Evolutionary conservation across 805 yeast genomes (phyloP).

Genomic region (Spathaspora arborariae): DNA sequence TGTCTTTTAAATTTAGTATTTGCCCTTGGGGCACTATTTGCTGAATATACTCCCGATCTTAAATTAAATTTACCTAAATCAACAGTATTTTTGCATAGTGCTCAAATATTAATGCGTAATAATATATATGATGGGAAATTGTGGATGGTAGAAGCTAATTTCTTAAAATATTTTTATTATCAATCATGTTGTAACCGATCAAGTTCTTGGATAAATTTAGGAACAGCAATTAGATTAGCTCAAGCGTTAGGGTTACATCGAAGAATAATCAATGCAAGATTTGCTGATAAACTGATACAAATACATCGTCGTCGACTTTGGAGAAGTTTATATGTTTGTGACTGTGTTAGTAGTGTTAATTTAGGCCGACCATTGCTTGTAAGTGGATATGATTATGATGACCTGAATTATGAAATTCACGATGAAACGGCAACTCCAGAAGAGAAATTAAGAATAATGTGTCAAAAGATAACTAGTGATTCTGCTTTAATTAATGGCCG

Average conservation of each 20-base stretch:
- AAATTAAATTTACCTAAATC: conserved; percentile 5
- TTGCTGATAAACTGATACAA: conserved; percentile 19
- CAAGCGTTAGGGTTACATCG: conserved; percentile 39
- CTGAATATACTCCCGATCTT: conserved; percentile 14
- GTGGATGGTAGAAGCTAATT: conserved; percentile 39
- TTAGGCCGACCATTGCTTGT: conserved; percentile 36
- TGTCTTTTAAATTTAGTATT: conserved; percentile 34
- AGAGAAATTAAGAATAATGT: conserved; percentile 15
- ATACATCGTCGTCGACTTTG: conserved; percentile 31
- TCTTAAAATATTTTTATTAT: conserved; percentile 35
- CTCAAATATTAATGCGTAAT: conserved; percentile 22
- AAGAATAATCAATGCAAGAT: conserved; percentile 30
- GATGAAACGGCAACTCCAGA: conserved; percentile 4
- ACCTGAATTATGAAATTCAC: conserved; percentile 10
- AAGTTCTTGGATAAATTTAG: conserved; percentile 41
- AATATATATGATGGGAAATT: conserved; percentile 36
- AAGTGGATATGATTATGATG: conserved; percentile 35
- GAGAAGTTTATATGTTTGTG: conserved; percentile 31
- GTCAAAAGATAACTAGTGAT: conserved; percentile 22
- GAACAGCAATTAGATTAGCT: conserved; percentile 37
- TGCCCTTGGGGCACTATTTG: conserved; percentile 38
- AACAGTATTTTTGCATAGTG: conserved; percentile 23
- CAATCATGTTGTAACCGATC: conserved; percentile 36
- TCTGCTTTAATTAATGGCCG: conserved; percentile 25
- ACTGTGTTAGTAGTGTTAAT: conserved; percentile 26